A percentile compares a stretch with the other conserved stretches of the same genome.
Evolutionary conservation across 2,329 filamentous ascomycete genomes (phyloP).

Genomic region (Paraconiothyrium sp.): DNA sequence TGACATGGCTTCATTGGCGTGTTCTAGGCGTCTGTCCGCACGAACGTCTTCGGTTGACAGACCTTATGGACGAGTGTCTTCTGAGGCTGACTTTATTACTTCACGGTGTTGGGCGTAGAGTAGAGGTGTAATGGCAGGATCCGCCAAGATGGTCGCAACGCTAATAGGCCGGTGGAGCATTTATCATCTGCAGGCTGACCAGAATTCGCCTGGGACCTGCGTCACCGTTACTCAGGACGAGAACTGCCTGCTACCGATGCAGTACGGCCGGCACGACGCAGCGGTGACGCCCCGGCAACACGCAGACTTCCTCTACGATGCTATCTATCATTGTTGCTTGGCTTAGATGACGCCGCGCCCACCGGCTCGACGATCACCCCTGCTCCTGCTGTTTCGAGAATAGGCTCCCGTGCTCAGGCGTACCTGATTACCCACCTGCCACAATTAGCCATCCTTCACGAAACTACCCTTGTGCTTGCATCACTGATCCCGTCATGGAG

Average conservation of each 20-base stretch:
- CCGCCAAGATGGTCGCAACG: background rate
- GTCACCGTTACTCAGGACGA: slow-evolving; percentile 5
- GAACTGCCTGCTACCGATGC: background rate
- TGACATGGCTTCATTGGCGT: slow-evolving; percentile 34
- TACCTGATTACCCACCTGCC: slow-evolving; percentile 21
- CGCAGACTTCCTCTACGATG: background rate
- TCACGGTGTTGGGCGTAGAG: background rate
- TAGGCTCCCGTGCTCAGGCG: slow-evolving; percentile 3
- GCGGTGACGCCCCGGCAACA: slow-evolving; percentile 5
- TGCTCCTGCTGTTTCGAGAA: slow-evolving; percentile 20
- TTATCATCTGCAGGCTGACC: background rate
- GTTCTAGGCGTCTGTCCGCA: slow-evolving; percentile 27
- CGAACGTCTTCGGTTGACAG: slow-evolving; percentile 26
- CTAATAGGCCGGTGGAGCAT: background rate
- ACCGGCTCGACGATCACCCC: slow-evolving; percentile 3
- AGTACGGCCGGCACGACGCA: background rate
- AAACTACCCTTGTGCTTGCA: slow-evolving; percentile 14
- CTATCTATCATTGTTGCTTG: slow-evolving; percentile 7
- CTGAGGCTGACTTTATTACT: no score
- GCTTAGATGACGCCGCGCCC: background rate
- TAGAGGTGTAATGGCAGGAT: background rate
- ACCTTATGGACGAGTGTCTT: slow-evolving; percentile 35
- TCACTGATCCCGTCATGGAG: slow-evolving; percentile 17
- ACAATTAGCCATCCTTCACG: slow-evolving; percentile 10
- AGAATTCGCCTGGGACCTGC: background rate